Evolutionary conservation across 2,329 filamentous ascomycete species (phyloP).

Genomic region (Fusarium robinianum): DNA sequence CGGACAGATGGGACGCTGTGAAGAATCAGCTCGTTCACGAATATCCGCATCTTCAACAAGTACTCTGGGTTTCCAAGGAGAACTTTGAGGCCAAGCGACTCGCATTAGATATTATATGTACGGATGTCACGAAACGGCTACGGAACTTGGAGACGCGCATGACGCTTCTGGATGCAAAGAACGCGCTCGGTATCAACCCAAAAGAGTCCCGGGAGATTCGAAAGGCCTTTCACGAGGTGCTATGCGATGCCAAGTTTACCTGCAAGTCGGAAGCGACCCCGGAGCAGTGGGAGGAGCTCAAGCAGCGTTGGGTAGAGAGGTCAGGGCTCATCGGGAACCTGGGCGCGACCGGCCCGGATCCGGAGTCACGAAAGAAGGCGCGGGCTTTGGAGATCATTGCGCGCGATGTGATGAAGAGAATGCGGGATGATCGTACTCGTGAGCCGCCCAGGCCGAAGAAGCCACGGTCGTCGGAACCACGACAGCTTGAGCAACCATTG

Average conservation of each 20-base stretch:
- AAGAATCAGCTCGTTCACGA: slow-evolving; percentile 70
- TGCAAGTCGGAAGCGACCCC: slow-evolving; percentile 74
- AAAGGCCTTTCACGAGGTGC: slow-evolving; percentile 66
- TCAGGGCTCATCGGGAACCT: slow-evolving; percentile 61
- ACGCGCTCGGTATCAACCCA: slow-evolving; percentile 53
- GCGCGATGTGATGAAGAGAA: slow-evolving; percentile 76
- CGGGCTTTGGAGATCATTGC: slow-evolving; percentile 73
- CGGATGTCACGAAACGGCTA: slow-evolving; percentile 81
- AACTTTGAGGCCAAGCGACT: slow-evolving; percentile 66
- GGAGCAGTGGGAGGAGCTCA: slow-evolving; percentile 72
- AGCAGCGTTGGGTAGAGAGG: slow-evolving; percentile 66
- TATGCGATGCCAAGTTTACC: slow-evolving; percentile 69
- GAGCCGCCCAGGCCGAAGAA: slow-evolving; percentile 47
- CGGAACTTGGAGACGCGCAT: slow-evolving; percentile 67
- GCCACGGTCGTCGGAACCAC: neutral
- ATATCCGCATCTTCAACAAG: slow-evolving; percentile 63
- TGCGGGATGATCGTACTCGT: slow-evolving; percentile 68
- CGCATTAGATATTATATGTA: slow-evolving; percentile 78
- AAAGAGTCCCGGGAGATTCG: slow-evolving; percentile 62
- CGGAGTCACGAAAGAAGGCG: slow-evolving; percentile 58
- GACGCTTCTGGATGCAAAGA: slow-evolving; percentile 76
- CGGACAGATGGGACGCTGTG: slow-evolving; percentile 72
- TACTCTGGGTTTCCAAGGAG: slow-evolving; percentile 63
- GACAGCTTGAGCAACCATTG: neutral
- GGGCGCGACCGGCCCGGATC: slow-evolving; percentile 54